Percentiles rank a stretch among this genome's conserved stretches.
Conservation (phyloP, 768 basidiomycete genomes). For the Lactarius sp. region DNA sequence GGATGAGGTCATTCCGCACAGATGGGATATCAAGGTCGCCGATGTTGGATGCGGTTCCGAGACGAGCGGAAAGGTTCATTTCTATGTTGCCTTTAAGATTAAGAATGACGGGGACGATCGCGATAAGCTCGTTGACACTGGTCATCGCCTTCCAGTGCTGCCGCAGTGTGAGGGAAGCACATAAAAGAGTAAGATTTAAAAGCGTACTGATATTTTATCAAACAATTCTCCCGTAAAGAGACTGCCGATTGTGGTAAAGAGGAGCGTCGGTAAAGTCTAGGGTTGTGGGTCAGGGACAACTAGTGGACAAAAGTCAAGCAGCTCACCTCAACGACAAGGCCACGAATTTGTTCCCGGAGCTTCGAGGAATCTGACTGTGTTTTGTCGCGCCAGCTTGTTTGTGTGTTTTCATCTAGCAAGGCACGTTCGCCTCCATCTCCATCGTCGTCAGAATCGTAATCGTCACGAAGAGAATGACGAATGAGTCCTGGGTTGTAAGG, state of each 20-base stretch:
- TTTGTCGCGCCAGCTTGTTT: constrained; percentile 31
- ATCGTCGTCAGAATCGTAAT: constrained; percentile 20
- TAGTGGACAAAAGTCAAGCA: not conserved
- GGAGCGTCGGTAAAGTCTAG: constrained; percentile 82
- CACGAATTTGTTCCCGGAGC: constrained; percentile 52
- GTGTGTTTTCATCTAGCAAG: constrained; percentile 38
- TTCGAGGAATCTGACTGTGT: constrained; percentile 13
- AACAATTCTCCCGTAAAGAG: constrained; percentile 89
- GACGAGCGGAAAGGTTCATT: constrained; percentile 94
- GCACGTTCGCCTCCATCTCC: constrained; percentile 42
- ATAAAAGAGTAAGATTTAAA: constrained; percentile 26
- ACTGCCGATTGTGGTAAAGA: constrained; percentile 78
- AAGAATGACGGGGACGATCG: constrained; percentile 90
- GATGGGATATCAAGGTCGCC: constrained; percentile 79
- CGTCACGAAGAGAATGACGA: constrained; percentile 9
- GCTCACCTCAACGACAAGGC: constrained; percentile 68
- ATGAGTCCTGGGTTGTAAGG: not conserved
- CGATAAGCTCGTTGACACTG: constrained; percentile 89
- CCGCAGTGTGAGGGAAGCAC: not conserved
- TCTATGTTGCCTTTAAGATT: constrained; percentile 98
- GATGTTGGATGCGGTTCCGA: constrained; percentile 93
- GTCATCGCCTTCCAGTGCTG: constrained; percentile 88
- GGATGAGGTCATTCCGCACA: constrained; percentile 57
- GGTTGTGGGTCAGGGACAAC: constrained; percentile 4
- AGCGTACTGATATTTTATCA: constrained; percentile 71